Base-by-base conservation (phyloP, 2,329 filamentous ascomycete species). In the Chaetomium olivaceum region DNA sequence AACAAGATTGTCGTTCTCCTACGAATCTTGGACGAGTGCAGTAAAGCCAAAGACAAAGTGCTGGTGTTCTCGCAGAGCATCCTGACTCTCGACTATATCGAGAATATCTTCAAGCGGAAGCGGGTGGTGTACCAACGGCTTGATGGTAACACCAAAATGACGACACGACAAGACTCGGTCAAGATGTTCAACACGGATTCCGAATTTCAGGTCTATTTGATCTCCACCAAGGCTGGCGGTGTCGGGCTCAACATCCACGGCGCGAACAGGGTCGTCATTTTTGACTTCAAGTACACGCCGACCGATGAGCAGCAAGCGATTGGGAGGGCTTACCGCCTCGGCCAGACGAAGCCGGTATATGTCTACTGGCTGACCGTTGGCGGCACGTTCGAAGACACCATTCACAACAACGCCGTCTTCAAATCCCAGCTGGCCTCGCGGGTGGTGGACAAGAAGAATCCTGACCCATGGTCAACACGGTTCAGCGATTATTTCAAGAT, bases 261-360 rank as follows among this genome's bases (percentile, higher is more conserved):
- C 1, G 93, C 93, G 1, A 97, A 93, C 74, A 87, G 93, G 23
- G 91, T 97, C 1, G 85, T 97, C 23, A 89, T 97, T 23, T 90
- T 96, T 63, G 93, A 97, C 74, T 92, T 90, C 73, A 82, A 84
- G 67, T 97, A 89, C 78, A 95, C 93, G 69, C 93, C 93, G 0
- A 84, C 88, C 5, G 83, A 89, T 74, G 93, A 97, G 76, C 89
- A 93, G 72, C 93, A 97, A 77, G 93, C 93, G 1, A 87, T 97
- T 59, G 93, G 92, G 1, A 85, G 93, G 61, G 90, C 91, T 0
- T 97, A 95, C 76, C 91, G 93, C 0, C 85, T 97, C 39, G 92
- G 93, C 0, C 93, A 97, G 76, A 80, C 79, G 46, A 95, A 93
- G 71, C 82, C 85, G 0, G 93, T 96, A 0, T 93, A 86, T 73